Conservation (phyloP, 305 asterid species). For the Petunia hybrid region DNA sequence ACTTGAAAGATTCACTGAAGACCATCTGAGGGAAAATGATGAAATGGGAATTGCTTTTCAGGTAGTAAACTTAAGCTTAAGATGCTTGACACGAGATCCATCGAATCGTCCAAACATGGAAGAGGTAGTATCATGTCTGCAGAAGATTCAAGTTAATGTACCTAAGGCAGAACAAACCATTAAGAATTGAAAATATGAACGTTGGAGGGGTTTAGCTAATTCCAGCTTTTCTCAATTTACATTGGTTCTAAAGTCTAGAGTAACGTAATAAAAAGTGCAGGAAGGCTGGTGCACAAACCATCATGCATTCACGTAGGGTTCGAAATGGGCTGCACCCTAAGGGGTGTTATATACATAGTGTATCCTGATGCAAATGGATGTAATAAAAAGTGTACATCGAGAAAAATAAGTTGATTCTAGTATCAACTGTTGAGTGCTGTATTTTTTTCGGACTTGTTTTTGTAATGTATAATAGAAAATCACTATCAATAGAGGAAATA, state of each 20-base stretch:
- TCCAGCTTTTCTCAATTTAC: background rate
- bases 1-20: constrained; percentile 41
- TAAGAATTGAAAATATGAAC: constrained; percentile 10
- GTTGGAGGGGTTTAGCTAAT: background rate
- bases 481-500: no score
- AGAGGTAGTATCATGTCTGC: constrained; percentile 53
- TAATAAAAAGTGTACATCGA: no score
- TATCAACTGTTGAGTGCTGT: no score
- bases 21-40: constrained; percentile 45
- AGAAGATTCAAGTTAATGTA: constrained; percentile 54
- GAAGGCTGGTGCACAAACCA: no score
- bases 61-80: constrained; percentile 50
- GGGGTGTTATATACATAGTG: no score
- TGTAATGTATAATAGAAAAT: no score
- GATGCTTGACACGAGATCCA: constrained; percentile 60
- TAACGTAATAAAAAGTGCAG: no score
- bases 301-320: no score
- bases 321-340: no score
- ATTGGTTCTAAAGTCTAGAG: background rate
- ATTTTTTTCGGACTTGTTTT: no score
- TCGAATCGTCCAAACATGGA: constrained; percentile 61
- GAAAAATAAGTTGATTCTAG: no score
- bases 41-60: constrained; percentile 46
- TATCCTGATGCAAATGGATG: no score
- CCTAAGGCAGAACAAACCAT: constrained; percentile 34